Evolutionary conservation across 495 filamentous ascomycete species (phyloP), one percentile per base, ranked within the genome.

Genomic region (Aspergillus ostianus): DNA sequence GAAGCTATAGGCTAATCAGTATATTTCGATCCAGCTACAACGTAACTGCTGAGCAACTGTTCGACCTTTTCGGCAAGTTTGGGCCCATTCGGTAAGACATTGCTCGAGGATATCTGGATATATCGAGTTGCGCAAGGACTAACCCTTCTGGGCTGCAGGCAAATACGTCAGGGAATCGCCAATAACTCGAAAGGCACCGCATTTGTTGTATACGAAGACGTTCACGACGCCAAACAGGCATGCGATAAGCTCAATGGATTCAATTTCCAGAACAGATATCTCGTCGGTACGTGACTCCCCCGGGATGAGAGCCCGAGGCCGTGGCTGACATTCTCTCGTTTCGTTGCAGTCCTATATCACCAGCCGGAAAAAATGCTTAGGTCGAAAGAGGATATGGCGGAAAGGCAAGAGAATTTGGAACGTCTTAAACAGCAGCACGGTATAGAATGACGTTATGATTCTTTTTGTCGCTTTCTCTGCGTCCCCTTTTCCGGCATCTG

Each of bases 211-310:
- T 98, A 95, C 80, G 95, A 98, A 74, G 95, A 98, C 80, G 95
- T 97, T 26, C 92, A 97, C 86, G 94, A 98, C 82, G 93, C 94
- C 62, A 98, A 98, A 79, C 85, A 89, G 76, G 95, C 94, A 67
- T 97, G 95, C 81, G 94, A 98, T 83, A 97, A 97, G 82, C 82
- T 98, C 70, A 98, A 98, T 79, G 94, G 94, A 70, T 98, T 95
- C 85, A 98, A 98, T 79, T 98, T 98, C 76, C 95, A 98, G 79
- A 96, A 93, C 82, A 91, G 94, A 72, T 98, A 98, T 78, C 91
- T 98, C 67, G 95, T 98, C 70, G 93, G 93, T 96, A 87, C 49
- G 91, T 84, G 53, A 57, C 47, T 20, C 13, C 21, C 47, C 8
- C 47, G 47, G 19, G 47, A 49, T 20, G 47, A 49, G 21, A 49